Conservation (phyloP, 2,329 filamentous ascomycete species). For the Trichoderma simmonsii region DNA sequence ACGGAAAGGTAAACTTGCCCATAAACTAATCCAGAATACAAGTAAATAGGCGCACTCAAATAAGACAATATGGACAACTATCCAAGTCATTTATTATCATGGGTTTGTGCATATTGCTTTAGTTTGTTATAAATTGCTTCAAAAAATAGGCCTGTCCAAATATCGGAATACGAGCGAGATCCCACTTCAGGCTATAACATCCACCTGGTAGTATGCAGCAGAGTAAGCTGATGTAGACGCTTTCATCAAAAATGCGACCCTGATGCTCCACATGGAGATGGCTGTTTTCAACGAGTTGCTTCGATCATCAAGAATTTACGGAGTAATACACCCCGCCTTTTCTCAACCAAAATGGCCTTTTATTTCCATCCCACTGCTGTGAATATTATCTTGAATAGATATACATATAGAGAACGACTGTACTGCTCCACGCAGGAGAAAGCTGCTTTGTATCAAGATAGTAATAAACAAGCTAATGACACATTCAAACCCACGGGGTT, state of each 20-base stretch:
- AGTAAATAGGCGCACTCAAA: neutral
- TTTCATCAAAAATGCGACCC: neutral
- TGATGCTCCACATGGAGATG: neutral
- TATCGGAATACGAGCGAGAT: neutral
- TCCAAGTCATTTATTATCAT: neutral
- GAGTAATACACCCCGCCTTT: neutral
- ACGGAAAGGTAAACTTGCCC: neutral
- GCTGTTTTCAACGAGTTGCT: neutral
- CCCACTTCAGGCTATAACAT: neutral
- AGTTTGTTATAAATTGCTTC: neutral
- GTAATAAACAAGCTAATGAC: neutral
- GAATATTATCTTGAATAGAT: neutral
- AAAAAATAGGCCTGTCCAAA: neutral
- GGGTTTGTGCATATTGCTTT: neutral
- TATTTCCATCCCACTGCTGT: neutral
- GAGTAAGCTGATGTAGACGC: neutral
- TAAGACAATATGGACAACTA: neutral
- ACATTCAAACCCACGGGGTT: neutral
- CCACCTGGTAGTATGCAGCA: neutral
- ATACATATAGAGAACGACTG: neutral
- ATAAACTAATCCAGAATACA: neutral
- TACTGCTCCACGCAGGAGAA: neutral
- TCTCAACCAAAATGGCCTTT: neutral
- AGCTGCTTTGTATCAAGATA: neutral
- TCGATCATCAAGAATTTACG: neutral